phyloP scores from a whole-genome alignment of 352 stramenopile genomes.

The Pythium dissimile region DNA sequence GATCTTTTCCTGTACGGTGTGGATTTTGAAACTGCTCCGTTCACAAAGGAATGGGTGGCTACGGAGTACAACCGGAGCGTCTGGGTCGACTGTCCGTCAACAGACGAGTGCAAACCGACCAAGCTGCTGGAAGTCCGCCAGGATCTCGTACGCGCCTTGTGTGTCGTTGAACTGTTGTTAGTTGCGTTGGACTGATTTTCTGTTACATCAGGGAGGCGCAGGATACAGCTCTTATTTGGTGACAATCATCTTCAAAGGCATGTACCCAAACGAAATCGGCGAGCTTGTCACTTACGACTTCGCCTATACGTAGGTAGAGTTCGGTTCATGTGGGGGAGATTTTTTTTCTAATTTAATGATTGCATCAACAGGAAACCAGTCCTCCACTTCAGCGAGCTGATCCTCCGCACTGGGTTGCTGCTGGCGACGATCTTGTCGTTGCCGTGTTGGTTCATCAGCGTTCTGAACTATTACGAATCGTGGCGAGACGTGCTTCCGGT shows the following conservation, averaged over 20 bases:
- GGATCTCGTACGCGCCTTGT: slow-evolving; percentile 60
- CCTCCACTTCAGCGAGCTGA: slow-evolving; percentile 65
- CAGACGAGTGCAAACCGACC: slow-evolving; percentile 38
- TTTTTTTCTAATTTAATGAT: not conserved
- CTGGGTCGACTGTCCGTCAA: slow-evolving; percentile 59
- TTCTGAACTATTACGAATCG: slow-evolving; percentile 53
- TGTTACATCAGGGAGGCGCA: slow-evolving; percentile 45
- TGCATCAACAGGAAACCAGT: slow-evolving; percentile 45
- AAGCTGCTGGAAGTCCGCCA: slow-evolving; percentile 72
- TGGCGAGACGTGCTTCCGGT: slow-evolving; percentile 56
- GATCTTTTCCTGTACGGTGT: slow-evolving; percentile 68
- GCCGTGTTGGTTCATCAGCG: slow-evolving; percentile 67
- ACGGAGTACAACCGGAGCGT: slow-evolving; percentile 74
- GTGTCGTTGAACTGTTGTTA: slow-evolving; percentile 22
- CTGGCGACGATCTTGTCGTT: slow-evolving; percentile 56
- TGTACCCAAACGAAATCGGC: slow-evolving; percentile 77
- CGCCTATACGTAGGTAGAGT: slow-evolving; percentile 83
- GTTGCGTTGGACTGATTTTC: not conserved
- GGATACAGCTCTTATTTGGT: slow-evolving; percentile 64
- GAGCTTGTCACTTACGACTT: slow-evolving; percentile 71
- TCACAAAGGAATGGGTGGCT: slow-evolving; percentile 43
- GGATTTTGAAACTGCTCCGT: slow-evolving; percentile 32
- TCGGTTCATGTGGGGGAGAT: slow-evolving; percentile 21
- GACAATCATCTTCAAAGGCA: slow-evolving; percentile 54
- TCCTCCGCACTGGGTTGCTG: slow-evolving; percentile 58